Conservation (phyloP, 495 filamentous ascomycete genomes). For the Thermothielavioides terrestris region DNA sequence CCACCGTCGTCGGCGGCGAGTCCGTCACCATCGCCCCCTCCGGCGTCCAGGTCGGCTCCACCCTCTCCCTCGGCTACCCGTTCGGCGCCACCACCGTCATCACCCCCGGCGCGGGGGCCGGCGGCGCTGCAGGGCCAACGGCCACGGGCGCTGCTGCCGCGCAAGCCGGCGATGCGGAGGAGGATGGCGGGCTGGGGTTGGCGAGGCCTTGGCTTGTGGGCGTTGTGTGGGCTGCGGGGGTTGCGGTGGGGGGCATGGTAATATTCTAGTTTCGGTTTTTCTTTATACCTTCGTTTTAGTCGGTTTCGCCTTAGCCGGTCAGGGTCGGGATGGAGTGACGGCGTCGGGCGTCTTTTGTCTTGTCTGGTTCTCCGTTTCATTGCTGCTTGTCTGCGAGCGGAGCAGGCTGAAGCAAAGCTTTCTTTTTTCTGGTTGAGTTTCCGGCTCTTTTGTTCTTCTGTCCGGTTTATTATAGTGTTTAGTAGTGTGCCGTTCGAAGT, state of each 20-base stretch:
- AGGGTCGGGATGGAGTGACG: too few relatives aligned
- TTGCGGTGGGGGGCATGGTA: background rate
- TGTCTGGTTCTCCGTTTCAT: too few relatives aligned
- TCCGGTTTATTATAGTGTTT: too few relatives aligned
- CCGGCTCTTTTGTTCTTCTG: too few relatives aligned
- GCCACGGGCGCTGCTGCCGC: background rate
- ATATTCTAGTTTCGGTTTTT: background rate
- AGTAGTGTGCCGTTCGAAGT: too few relatives aligned
- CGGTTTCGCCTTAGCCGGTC: too few relatives aligned
- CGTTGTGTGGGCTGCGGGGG: background rate
- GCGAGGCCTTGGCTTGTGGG: conserved; percentile 7
- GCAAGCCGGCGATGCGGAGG: background rate
- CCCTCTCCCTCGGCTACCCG: conserved; percentile 34
- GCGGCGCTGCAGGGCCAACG: background rate
- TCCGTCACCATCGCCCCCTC: conserved; percentile 38
- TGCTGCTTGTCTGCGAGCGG: too few relatives aligned
- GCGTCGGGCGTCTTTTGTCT: too few relatives aligned
- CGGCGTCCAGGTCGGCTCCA: conserved; percentile 36
- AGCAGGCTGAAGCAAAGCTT: too few relatives aligned
- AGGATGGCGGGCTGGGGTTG: background rate
- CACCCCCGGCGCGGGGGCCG: conserved; percentile 14
- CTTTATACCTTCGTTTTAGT: too few relatives aligned
- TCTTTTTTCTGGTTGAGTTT: too few relatives aligned
- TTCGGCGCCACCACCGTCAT: conserved; percentile 37
- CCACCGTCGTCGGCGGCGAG: conserved; percentile 34